Base-by-base conservation (phyloP, 2,329 filamentous ascomycete species). In the Phaeosphaeria sp. region DNA sequence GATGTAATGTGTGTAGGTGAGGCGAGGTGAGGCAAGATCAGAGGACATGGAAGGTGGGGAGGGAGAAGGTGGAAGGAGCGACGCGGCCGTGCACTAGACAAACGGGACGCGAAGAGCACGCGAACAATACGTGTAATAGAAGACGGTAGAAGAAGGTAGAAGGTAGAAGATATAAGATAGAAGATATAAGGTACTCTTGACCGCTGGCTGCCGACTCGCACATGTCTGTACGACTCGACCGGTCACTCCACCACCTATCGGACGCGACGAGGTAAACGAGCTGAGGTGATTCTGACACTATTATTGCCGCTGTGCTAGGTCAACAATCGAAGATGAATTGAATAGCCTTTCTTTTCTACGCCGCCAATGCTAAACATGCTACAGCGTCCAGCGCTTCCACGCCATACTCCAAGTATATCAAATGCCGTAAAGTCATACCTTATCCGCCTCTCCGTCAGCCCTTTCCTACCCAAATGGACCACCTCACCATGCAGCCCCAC, bases 1-100 rank as follows among this genome's bases (percentile, higher is more conserved):
- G 13, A 13, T 22, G 39, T 36, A 25, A 6, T n/a, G 44, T 52
- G 18, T 36, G 50, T 42, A 15, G 22, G 25, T 46, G 55, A 47
- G 46, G 55, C 55, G 54, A 51, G 55, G 56, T 55, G 50, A 43
- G 21, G 20, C 25, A 49, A 52, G 49, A 13, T 17, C 15, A 46
- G 49, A 36, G 30, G 54, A 50, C 44, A 41, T 18, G 50, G 50
- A 58, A 55, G 33, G 50, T 21, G 50, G 20, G 39, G 43, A 25
- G 49, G 13, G 46, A 50, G 56, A 55, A 52, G 54, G 18, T 44
- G 51, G 56, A 58, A 66, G 61, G 57, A 47, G 58, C 57, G 59
- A 49, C 52, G 21, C 25, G 30, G 30, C 58, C 44, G 41, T 55
- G 54, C 59, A 25, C 25, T 9, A 20, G 25, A 48, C 46, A 48